Conservation (phyloP, 2,329 filamentous ascomycete genomes). For the Diaporthe vaccinii region DNA sequence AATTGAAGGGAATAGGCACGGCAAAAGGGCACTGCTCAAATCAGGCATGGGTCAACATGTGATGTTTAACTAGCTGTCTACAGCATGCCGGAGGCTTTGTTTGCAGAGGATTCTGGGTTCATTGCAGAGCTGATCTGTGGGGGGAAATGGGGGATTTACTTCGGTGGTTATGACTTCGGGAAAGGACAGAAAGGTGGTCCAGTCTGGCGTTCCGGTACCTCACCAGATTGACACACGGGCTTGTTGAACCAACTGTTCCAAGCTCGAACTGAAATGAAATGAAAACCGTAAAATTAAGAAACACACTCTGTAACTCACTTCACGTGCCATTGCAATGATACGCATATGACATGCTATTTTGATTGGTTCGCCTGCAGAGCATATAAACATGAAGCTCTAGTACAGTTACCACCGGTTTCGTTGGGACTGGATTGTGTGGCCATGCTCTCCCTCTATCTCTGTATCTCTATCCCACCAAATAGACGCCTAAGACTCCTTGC, state of each 20-base stretch:
- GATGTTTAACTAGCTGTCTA: neutral
- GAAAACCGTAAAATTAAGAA: conserved; percentile 9
- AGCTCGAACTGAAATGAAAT: conserved; percentile 13
- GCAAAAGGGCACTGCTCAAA: neutral
- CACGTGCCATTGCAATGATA: neutral
- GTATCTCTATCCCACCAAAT: neutral
- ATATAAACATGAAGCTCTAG: conserved; percentile 3
- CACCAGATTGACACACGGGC: conserved; percentile 25
- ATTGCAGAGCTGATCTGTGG: neutral
- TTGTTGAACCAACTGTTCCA: conserved; percentile 32
- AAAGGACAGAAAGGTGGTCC: conserved; percentile 4
- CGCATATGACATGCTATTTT: neutral
- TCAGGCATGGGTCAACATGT: neutral
- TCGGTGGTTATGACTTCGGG: neutral
- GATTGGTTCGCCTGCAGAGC: neutral
- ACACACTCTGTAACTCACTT: neutral
- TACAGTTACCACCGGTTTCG: neutral
- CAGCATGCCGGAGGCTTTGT: neutral
- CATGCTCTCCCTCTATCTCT: neutral
- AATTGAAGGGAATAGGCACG: neutral
- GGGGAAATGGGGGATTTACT: no score
- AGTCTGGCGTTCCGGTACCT: conserved; percentile 13
- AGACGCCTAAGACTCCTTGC: neutral
- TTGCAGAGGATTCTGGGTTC: neutral
- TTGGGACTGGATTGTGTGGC: neutral